Conservation (phyloP, 2,329 filamentous ascomycete genomes). For the Geoglossum cookeanum region DNA sequence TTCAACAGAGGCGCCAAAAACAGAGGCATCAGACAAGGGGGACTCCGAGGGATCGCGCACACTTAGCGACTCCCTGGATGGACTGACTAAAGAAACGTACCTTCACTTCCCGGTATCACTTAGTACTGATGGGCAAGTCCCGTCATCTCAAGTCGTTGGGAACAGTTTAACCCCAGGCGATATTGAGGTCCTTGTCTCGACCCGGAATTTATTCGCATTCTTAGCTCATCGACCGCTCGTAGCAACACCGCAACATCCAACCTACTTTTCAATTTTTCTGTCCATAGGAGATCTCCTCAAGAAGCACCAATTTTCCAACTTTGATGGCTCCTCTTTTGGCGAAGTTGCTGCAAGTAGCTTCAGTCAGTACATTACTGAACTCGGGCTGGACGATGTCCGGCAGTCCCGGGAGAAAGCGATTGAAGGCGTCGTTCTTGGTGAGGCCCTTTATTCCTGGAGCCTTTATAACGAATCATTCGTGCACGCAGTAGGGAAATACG, state of each 20-base stretch:
- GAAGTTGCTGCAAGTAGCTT: slow-evolving; percentile 45
- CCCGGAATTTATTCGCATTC: slow-evolving; percentile 48
- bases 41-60: slow-evolving; percentile 29
- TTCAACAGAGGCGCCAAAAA: slow-evolving; percentile 6
- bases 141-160: background rate
- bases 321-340: slow-evolving; percentile 40
- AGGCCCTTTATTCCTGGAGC: slow-evolving; percentile 61
- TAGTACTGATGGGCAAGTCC: slow-evolving; percentile 23
- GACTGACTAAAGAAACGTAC: slow-evolving; percentile 27
- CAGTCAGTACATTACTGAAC: slow-evolving; percentile 56
- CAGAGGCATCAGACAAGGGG: slow-evolving; percentile 12
- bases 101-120: slow-evolving; percentile 39
- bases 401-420: slow-evolving; percentile 73
- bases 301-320: slow-evolving; percentile 37
- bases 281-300: slow-evolving; percentile 34
- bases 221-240: slow-evolving; percentile 44
- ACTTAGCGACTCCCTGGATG: slow-evolving; percentile 20
- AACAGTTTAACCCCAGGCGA: background rate
- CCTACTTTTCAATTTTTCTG: slow-evolving; percentile 34
- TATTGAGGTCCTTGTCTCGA: slow-evolving; percentile 23
- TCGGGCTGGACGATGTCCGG: slow-evolving; percentile 60
- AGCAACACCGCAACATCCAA: slow-evolving; percentile 33
- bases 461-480: slow-evolving; percentile 86
- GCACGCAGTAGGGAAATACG: slow-evolving; percentile 70
- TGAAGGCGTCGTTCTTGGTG: slow-evolving; percentile 73